phyloP scores from a whole-genome alignment of 2,329 filamentous ascomycete species.

The Colletotrichum falcatum region DNA sequence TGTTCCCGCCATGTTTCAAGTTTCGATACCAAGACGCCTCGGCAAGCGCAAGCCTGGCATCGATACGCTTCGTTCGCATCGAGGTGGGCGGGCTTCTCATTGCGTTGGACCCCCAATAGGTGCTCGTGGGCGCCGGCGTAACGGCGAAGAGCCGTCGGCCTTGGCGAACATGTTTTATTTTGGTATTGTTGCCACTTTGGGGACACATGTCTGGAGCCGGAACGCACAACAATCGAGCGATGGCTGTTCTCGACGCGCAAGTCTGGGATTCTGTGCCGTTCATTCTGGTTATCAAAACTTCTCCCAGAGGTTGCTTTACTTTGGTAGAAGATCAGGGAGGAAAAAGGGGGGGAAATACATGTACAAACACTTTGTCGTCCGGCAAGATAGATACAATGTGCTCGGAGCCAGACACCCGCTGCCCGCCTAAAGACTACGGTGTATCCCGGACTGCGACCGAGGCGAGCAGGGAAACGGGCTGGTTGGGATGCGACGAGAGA shows the following conservation, averaged over 20 bases:
- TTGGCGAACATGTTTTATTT: neutral
- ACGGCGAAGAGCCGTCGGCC: neutral
- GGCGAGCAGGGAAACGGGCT: neutral
- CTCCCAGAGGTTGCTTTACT: too few relatives aligned
- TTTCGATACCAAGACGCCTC: neutral
- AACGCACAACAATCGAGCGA: neutral
- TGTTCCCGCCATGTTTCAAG: neutral
- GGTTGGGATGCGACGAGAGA: neutral
- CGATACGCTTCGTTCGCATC: neutral
- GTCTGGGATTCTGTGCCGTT: neutral
- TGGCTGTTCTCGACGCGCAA: neutral
- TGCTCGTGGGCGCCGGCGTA: neutral
- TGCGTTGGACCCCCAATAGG: neutral
- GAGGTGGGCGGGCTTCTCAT: neutral
- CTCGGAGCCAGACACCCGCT: neutral
- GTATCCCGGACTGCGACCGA: neutral
- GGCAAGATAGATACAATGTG: neutral
- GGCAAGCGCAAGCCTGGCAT: neutral
- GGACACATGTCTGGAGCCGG: slow-evolving; percentile 3
- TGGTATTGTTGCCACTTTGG: neutral
- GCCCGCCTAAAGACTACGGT: neutral
- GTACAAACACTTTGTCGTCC: neutral
- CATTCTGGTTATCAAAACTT: neutral
- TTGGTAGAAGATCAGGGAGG: neutral
- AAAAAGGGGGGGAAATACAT: neutral